A percentile compares a stretch with the other conserved stretches of the same genome.
Conservation (phyloP, 441 rosid genomes). For the Metrosideros polymorpha region DNA sequence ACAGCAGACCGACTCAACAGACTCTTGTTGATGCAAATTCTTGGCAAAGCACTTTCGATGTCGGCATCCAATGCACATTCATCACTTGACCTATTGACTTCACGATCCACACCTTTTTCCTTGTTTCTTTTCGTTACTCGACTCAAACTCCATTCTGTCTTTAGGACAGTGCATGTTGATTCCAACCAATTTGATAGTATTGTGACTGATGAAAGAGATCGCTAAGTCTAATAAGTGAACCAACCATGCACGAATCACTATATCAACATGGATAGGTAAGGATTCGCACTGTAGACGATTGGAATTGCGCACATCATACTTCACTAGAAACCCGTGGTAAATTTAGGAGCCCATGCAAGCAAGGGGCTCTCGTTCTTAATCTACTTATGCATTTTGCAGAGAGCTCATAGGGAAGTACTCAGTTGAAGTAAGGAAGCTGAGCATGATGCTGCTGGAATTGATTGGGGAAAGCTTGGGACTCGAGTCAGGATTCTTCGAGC, state of each 20-base stretch:
- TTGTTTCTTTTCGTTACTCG: not conserved
- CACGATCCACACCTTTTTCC: not conserved
- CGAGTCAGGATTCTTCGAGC: slow-evolving; percentile 3
- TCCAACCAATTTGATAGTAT: not conserved
- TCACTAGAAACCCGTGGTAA: not conserved
- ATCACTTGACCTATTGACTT: not conserved
- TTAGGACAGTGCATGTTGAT: not conserved
- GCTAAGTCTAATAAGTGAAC: not conserved
- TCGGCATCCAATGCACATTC: not conserved
- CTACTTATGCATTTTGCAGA: slow-evolving; percentile 6
- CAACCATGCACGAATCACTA: not conserved
- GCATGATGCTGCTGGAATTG: slow-evolving; percentile 14
- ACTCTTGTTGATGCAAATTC: not conserved
- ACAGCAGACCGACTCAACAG: not conserved
- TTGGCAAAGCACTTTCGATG: not conserved
- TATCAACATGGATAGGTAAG: not conserved
- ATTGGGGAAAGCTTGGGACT: slow-evolving; percentile 29
- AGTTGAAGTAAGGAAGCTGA: slow-evolving; percentile 22
- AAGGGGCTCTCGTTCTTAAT: not conserved
- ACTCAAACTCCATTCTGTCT: not conserved
- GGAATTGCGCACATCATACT: not conserved
- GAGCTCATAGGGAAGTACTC: slow-evolving; percentile 20
- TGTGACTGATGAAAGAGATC: not conserved
- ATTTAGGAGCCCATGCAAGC: not conserved
- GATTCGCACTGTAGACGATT: not conserved